Evolutionary conservation across 2,329 filamentous ascomycete species (phyloP).

Genomic region (Curvularia sp.): DNA sequence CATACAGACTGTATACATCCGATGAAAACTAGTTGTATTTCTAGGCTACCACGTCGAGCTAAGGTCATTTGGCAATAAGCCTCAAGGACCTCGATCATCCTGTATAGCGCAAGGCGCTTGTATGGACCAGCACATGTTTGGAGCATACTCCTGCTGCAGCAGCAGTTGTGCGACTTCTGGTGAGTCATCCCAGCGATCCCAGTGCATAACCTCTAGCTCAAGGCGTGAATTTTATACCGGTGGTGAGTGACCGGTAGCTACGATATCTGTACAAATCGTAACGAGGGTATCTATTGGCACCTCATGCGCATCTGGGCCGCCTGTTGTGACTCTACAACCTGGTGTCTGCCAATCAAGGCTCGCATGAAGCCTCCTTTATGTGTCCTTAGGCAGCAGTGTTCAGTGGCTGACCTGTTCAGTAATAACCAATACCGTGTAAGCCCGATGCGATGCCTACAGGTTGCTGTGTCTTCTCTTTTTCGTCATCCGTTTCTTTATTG

Average conservation of each 20-base stretch:
- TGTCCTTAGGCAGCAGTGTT: constrained; percentile 1
- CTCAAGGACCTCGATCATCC: neutral
- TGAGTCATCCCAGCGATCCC: neutral
- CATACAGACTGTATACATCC: neutral
- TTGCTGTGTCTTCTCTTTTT: neutral
- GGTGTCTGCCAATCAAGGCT: neutral
- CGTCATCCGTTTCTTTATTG: neutral
- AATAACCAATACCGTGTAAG: neutral
- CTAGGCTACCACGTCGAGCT: neutral
- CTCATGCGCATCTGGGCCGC: neutral
- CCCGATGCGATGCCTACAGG: neutral
- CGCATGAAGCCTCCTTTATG: neutral
- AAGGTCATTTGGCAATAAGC: neutral
- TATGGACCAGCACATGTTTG: neutral
- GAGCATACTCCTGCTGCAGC: neutral
- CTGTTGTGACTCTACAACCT: neutral
- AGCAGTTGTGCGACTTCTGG: neutral
- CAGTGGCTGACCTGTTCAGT: neutral
- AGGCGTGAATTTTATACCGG: neutral
- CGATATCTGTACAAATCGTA: neutral
- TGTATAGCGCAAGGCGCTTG: neutral
- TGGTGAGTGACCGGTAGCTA: neutral
- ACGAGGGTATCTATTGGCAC: neutral
- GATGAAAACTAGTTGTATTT: neutral
- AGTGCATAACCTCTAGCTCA: neutral